Percentiles rank a stretch among this genome's conserved stretches.
Conservation (phyloP, 2,329 filamentous ascomycete genomes). For the Sarocladium strictum region DNA sequence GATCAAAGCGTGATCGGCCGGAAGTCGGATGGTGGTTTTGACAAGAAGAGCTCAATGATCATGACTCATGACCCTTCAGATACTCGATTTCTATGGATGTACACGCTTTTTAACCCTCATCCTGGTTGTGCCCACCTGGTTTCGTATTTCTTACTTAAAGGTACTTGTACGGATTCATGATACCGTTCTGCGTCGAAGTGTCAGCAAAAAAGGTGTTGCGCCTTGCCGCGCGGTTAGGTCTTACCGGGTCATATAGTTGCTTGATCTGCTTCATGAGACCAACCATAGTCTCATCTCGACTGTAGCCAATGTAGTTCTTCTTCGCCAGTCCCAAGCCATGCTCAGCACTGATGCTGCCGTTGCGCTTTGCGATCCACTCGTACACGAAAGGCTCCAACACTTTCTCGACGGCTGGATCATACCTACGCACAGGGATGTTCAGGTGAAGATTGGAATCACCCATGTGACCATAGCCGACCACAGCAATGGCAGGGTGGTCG, state of each 20-base stretch:
- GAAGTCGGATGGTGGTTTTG: too few relatives aligned
- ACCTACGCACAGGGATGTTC: constrained; percentile 77
- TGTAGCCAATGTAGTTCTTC: constrained; percentile 93
- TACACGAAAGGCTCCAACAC: constrained; percentile 92
- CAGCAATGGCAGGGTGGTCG: constrained; percentile 73
- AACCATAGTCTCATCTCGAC: constrained; percentile 80
- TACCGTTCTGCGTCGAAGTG: constrained; percentile 64
- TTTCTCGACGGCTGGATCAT: constrained; percentile 82
- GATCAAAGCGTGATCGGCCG: too few relatives aligned
- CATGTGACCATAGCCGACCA: constrained; percentile 98
- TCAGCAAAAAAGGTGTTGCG: constrained; percentile 17
- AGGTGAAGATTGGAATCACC: constrained; percentile 93
- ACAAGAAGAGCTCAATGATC: too few relatives aligned
- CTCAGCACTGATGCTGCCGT: constrained; percentile 93
- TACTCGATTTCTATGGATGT: too few relatives aligned
- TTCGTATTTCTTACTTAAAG: constrained; percentile 43
- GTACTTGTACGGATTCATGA: constrained; percentile 99
- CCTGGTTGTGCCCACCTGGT: background rate
- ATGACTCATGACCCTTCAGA: too few relatives aligned
- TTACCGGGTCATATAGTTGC: constrained; percentile 86
- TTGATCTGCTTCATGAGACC: constrained; percentile 94
- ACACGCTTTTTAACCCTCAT: too few relatives aligned
- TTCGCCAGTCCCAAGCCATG: constrained; percentile 92
- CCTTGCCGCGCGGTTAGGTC: constrained; percentile 25
- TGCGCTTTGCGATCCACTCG: constrained; percentile 85